phyloP scores from a whole-genome alignment of 2,329 filamentous ascomycete genomes.

The Fusarium agapanthi region DNA sequence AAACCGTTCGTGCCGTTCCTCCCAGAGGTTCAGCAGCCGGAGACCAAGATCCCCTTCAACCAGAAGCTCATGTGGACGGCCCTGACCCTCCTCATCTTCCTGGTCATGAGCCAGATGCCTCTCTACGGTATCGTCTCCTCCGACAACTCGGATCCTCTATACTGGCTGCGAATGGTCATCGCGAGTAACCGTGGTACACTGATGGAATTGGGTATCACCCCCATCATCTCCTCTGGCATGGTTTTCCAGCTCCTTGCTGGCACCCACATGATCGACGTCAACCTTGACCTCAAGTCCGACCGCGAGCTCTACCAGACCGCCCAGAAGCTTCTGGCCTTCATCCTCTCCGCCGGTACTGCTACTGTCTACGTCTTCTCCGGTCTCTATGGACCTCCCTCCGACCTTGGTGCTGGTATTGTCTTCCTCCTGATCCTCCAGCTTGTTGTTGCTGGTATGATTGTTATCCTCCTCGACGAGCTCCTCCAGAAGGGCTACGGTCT shows the following conservation, averaged over 20 bases:
- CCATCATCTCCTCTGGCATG: conserved; percentile 99
- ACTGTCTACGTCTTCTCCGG: conserved; percentile 98
- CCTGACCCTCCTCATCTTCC: conserved; percentile 95
- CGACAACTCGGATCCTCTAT: conserved; percentile 96
- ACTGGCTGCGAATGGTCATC: conserved; percentile 99
- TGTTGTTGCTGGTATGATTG: conserved; percentile 95
- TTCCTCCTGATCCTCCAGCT: conserved; percentile 98
- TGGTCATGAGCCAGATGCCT: conserved; percentile 99
- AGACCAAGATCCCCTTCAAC: conserved; percentile 99
- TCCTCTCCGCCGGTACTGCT: conserved; percentile 95
- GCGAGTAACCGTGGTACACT: conserved; percentile 96
- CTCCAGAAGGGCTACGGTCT: conserved; percentile 99
- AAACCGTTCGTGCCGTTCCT: conserved; percentile 99
- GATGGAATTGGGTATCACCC: conserved; percentile 97
- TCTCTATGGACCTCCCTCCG: conserved; percentile 95
- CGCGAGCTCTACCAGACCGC: conserved; percentile 99
- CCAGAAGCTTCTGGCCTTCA: conserved; percentile 98
- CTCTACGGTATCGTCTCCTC: conserved; percentile 99
- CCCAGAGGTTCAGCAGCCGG: conserved; percentile 97
- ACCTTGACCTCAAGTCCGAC: conserved; percentile 99
- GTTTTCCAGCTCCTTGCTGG: conserved; percentile 99
- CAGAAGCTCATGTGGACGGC: conserved; percentile 97
- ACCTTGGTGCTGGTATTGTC: conserved; percentile 97
- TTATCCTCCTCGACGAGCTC: conserved; percentile 98
- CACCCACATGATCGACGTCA: conserved; percentile 99